Evolutionary conservation across 2,329 filamentous ascomycete species (phyloP).

Genomic region (Mycogone perniciosa): DNA sequence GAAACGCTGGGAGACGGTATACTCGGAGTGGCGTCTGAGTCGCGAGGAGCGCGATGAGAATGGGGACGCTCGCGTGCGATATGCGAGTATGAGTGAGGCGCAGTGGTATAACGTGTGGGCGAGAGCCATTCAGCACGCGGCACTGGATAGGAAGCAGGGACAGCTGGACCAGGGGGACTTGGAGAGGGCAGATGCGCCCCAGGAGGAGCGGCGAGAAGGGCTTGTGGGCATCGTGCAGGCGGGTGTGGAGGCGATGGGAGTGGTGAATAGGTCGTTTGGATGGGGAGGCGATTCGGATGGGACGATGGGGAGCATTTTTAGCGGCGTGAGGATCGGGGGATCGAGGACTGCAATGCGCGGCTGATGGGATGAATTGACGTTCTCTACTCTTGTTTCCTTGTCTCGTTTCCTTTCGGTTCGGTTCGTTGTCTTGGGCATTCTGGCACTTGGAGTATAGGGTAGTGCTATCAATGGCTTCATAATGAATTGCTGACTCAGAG

Average conservation of each 20-base stretch:
- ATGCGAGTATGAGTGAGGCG: slow-evolving; percentile 48
- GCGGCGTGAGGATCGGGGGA: neutral
- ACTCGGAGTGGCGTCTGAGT: slow-evolving; percentile 49
- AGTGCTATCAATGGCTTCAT: neutral
- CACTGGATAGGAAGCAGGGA: slow-evolving; percentile 50
- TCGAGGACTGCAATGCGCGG: neutral
- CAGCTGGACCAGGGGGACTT: slow-evolving; percentile 53
- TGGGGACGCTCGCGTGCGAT: slow-evolving; percentile 34
- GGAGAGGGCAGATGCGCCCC: slow-evolving; percentile 28
- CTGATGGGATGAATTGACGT: neutral
- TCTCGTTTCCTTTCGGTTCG: neutral
- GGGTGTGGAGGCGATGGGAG: slow-evolving; percentile 45
- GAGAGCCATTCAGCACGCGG: slow-evolving; percentile 51
- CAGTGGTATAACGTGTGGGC: slow-evolving; percentile 60
- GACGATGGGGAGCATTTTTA: neutral
- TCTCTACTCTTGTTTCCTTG: neutral
- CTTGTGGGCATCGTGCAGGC: slow-evolving; percentile 42
- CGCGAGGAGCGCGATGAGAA: slow-evolving; percentile 24
- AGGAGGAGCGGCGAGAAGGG: slow-evolving; percentile 29
- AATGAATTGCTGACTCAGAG: too few species aligned
- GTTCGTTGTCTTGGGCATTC: neutral
- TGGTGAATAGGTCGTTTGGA: slow-evolving; percentile 45
- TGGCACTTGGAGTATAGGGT: neutral
- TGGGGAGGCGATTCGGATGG: slow-evolving; percentile 4
- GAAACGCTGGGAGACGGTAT: slow-evolving; percentile 58